These are phyloP conservation scores for Phialocephala sp. DNA, from an alignment of 2,329 filamentous ascomycete species.

Conservation along the genomic window DNA sequence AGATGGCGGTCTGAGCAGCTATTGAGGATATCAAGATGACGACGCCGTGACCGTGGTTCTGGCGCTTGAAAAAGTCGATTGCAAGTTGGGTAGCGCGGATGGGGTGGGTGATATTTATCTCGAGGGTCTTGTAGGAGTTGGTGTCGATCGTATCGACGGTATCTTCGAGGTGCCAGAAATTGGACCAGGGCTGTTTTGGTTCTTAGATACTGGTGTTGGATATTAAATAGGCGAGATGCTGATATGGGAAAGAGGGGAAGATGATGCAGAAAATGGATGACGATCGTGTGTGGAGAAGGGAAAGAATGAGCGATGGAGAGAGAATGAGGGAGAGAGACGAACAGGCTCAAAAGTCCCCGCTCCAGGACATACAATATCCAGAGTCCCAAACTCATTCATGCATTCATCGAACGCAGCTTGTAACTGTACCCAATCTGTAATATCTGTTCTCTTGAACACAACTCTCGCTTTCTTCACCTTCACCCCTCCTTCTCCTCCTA, in stretches of 20 bases:
- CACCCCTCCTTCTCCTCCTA: slow-evolving; percentile 22
- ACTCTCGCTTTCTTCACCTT: slow-evolving; percentile 36
- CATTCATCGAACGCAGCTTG: slow-evolving; percentile 44
- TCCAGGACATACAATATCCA: slow-evolving; percentile 50
- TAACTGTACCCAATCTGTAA: slow-evolving; percentile 50
- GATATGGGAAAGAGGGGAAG: neutral
- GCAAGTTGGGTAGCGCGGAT: slow-evolving; percentile 57
- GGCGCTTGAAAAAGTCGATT: slow-evolving; percentile 50
- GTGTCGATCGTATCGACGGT: slow-evolving; percentile 44
- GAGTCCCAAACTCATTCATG: slow-evolving; percentile 42
- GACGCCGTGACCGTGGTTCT: slow-evolving; percentile 26
- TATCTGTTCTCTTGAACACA: slow-evolving; percentile 52
- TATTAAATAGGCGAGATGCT: neutral
- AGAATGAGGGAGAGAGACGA: slow-evolving; percentile 40
- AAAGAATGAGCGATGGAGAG: neutral
- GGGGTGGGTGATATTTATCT: slow-evolving; percentile 57
- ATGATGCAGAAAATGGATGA: neutral
- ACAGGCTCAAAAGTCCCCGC: slow-evolving; percentile 55
- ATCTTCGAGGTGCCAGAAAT: slow-evolving; percentile 53
- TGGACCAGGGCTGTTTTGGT: slow-evolving; percentile 35
- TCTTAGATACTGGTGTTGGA: neutral
- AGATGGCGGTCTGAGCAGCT: slow-evolving; percentile 47
- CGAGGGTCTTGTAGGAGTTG: slow-evolving; percentile 48
- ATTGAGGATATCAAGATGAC: slow-evolving; percentile 53
- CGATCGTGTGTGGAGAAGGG: too few relatives aligned